Conservation (phyloP, 2,329 filamentous ascomycete genomes). For the Claviceps digitariae region DNA sequence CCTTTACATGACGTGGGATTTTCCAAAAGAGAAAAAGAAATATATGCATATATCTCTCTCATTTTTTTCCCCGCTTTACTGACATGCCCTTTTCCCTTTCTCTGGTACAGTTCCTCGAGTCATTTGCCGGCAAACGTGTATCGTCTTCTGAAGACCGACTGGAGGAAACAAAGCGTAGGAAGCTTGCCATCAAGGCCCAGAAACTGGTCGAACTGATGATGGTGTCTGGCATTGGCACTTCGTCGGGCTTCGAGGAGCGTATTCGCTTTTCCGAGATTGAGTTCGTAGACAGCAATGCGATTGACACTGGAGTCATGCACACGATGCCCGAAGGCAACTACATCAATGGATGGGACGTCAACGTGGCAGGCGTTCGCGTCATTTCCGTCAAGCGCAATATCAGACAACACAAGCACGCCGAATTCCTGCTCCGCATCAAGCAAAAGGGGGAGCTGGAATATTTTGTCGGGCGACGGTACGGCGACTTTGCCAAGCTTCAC, state of each 20-base stretch:
- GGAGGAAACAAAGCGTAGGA: conserved; percentile 89
- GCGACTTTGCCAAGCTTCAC: conserved; percentile 72
- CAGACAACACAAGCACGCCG: conserved; percentile 81
- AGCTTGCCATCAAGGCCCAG: conserved; percentile 82
- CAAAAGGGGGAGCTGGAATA: conserved; percentile 59
- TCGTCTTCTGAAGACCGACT: conserved; percentile 92
- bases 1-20: not conserved
- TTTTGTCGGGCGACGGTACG: conserved; percentile 75
- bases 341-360: conserved; percentile 94
- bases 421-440: conserved; percentile 83
- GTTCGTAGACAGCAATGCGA: conserved; percentile 84
- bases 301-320: conserved; percentile 76
- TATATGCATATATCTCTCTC: no score
- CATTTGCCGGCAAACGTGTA: conserved; percentile 92
- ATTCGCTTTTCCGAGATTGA: conserved; percentile 96
- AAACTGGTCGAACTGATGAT: conserved; percentile 99
- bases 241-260: conserved; percentile 92
- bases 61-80: not conserved
- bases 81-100: not conserved
- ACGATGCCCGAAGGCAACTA: conserved; percentile 83
- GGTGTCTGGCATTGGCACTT: conserved; percentile 92
- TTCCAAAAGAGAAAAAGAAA: not conserved
- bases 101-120: conserved; percentile 67
- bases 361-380: conserved; percentile 78
- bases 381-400: conserved; percentile 74